Evolutionary conservation across 1,284 basidiomycete species (phyloP).

Genomic region (Moniliella sp.): DNA sequence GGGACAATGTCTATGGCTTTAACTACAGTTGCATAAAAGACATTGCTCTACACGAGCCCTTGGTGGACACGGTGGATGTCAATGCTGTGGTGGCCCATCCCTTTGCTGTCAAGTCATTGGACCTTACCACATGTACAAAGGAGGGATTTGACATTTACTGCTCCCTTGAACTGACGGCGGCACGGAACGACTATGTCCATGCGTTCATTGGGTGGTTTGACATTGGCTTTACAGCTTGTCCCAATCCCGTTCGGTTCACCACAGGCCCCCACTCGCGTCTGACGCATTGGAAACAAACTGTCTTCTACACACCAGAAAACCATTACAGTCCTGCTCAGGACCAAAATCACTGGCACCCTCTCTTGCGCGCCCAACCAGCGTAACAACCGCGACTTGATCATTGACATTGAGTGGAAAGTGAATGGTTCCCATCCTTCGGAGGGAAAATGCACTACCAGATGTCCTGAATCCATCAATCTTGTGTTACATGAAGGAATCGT

Average conservation of each 20-base stretch:
- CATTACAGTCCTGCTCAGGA: constrained; percentile 22
- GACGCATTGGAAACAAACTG: constrained; percentile 34
- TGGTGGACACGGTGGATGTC: constrained; percentile 70
- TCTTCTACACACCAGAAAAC: constrained; percentile 30
- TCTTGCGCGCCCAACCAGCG: constrained; percentile 22
- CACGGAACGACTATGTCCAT: constrained; percentile 68
- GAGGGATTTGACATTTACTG: constrained; percentile 73
- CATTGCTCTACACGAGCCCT: constrained; percentile 80
- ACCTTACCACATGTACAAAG: constrained; percentile 76
- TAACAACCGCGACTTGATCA: constrained; percentile 31
- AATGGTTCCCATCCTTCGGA: no score
- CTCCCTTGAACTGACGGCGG: constrained; percentile 59
- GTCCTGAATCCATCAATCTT: no score
- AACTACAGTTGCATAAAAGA: constrained; percentile 99
- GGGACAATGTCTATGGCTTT: constrained; percentile 99
- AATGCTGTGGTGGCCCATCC: constrained; percentile 31
- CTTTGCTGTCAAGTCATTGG: constrained; percentile 40
- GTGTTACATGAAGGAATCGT: no score
- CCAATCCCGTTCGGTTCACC: constrained; percentile 60
- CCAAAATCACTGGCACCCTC: constrained; percentile 18
- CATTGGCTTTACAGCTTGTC: constrained; percentile 79
- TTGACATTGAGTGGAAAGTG: constrained; percentile 20
- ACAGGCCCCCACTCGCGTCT: constrained; percentile 31
- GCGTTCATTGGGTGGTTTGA: constrained; percentile 99
- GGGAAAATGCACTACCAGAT: no score